These are phyloP conservation scores for Dioszegia hungarica DNA, from an alignment of 768 basidiomycete genomes.

Conservation along the genomic window DNA sequence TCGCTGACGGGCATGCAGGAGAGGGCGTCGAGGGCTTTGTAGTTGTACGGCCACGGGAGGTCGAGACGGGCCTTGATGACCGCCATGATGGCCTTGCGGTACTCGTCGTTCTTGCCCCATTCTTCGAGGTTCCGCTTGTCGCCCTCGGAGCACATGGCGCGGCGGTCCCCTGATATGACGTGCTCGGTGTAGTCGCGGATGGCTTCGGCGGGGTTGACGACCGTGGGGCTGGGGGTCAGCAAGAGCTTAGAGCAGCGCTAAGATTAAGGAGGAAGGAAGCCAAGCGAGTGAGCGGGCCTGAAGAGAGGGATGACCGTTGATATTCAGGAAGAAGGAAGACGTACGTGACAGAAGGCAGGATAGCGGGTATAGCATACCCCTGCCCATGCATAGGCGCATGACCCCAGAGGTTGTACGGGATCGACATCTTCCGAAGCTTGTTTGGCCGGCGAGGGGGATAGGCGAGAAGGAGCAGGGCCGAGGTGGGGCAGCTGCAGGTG, in stretches of 20 bases:
- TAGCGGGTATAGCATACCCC: not conserved
- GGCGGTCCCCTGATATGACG: constrained; percentile 22
- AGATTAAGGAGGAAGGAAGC: not conserved
- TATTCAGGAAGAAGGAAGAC: not conserved
- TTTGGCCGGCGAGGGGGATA: not conserved
- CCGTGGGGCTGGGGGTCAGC: constrained; percentile 17
- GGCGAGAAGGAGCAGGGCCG: not conserved
- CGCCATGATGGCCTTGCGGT: constrained; percentile 32
- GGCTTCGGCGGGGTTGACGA: constrained; percentile 21
- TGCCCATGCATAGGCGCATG: not conserved
- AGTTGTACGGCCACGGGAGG: constrained; percentile 39
- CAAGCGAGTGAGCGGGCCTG: too few relatives aligned
- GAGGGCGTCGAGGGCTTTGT: constrained; percentile 38
- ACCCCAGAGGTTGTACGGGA: constrained; percentile 18
- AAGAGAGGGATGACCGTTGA: too few relatives aligned
- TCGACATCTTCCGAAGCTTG: constrained; percentile 19
- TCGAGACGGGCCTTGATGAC: constrained; percentile 35
- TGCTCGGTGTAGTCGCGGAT: constrained; percentile 34
- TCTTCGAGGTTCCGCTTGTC: constrained; percentile 20
- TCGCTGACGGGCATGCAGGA: constrained; percentile 16
- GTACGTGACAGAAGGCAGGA: not conserved
- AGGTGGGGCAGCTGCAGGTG: not conserved
- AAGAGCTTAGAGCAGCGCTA: not conserved
- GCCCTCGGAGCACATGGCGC: constrained; percentile 13
- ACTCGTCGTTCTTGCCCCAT: constrained; percentile 33